A percentile compares a stretch with the other conserved stretches of the same genome.
Evolutionary conservation across 305 asterid genomes (phyloP).

Genomic region (Striga hermonthica): DNA sequence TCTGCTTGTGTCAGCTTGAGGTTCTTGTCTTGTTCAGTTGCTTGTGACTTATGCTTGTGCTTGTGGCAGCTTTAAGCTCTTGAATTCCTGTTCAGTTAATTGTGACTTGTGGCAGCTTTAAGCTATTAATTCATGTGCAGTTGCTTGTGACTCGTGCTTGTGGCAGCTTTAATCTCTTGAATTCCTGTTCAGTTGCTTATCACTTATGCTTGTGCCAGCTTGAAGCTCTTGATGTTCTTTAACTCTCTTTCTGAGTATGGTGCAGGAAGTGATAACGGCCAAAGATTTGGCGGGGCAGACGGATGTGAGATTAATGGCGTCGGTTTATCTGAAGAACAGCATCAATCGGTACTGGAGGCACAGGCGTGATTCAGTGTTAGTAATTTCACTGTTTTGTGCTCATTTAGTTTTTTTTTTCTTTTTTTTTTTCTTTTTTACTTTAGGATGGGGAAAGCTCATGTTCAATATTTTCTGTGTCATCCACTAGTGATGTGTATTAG

Average conservation of each 20-base stretch:
- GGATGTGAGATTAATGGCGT: conserved; percentile 87
- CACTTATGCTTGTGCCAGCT: conserved; percentile 28
- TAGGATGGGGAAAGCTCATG: not conserved
- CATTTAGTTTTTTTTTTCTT: conserved; percentile 20
- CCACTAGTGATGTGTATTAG: not conserved
- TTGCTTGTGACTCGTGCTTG: not conserved
- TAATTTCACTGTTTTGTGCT: conserved; percentile 24
- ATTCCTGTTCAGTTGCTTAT: too few relatives aligned
- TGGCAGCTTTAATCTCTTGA: conserved; percentile 25
- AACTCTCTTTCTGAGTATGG: conserved; percentile 17
- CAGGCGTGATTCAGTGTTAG: conserved; percentile 81
- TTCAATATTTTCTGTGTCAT: not conserved
- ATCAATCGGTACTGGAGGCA: conserved; percentile 87
- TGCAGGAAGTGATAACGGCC: conserved; percentile 85
- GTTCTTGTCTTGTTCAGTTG: not conserved
- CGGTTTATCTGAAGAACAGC: conserved; percentile 86
- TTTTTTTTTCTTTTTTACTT: conserved; percentile 16
- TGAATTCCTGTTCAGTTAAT: not conserved
- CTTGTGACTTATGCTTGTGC: not conserved
- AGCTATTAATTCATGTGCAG: not conserved
- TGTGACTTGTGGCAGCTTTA: conserved; percentile 20
- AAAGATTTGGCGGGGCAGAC: conserved; percentile 70
- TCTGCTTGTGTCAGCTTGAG: conserved; percentile 25
- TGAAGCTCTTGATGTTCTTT: conserved; percentile 25
- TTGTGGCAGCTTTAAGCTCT: conserved; percentile 27